A percentile compares a stretch with the other conserved stretches of the same genome.
phyloP scores from a whole-genome alignment of 257 asterid genomes.

The Handroanthus guayacan region DNA sequence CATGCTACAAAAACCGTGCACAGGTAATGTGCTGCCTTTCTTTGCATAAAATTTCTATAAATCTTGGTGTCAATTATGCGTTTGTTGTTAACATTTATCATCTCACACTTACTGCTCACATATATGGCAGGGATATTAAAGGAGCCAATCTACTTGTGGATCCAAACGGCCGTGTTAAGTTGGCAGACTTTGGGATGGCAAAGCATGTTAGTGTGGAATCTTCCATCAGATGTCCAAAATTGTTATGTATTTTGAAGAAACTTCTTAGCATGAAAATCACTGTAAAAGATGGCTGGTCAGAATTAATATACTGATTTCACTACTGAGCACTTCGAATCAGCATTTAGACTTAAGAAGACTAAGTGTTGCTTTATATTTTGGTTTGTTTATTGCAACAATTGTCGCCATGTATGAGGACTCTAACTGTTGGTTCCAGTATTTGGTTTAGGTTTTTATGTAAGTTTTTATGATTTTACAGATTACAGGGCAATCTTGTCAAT shows the following conservation, averaged over 20 bases:
- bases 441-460: conserved; percentile 6
- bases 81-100: conserved; percentile 11
- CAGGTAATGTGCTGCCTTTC: conserved; percentile 55
- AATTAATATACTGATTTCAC: conserved; percentile 30
- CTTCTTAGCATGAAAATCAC: conserved; percentile 4
- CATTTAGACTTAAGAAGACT: conserved; percentile 10
- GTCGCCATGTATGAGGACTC: not conserved
- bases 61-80: conserved; percentile 13
- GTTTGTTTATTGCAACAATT: conserved; percentile 14
- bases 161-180: conserved; percentile 91
- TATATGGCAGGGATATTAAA: conserved; percentile 88
- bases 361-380: conserved; percentile 12
- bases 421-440: conserved; percentile 1
- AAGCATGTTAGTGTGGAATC: conserved; percentile 78
- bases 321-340: conserved; percentile 29
- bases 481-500: conserved; percentile 87
- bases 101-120: conserved; percentile 18
- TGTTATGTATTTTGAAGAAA: conserved; percentile 14
- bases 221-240: conserved; percentile 15
- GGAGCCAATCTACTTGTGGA: conserved; percentile 99
- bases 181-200: conserved; percentile 99
- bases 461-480: conserved; percentile 58
- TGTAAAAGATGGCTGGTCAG: conserved; percentile 20
- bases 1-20: conserved; percentile 92
- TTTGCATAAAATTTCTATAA: conserved; percentile 32